These are phyloP conservation scores for Sugiyamaella boreocaroliniensis DNA, from an alignment of 805 yeast species.

Conservation along the genomic window DNA sequence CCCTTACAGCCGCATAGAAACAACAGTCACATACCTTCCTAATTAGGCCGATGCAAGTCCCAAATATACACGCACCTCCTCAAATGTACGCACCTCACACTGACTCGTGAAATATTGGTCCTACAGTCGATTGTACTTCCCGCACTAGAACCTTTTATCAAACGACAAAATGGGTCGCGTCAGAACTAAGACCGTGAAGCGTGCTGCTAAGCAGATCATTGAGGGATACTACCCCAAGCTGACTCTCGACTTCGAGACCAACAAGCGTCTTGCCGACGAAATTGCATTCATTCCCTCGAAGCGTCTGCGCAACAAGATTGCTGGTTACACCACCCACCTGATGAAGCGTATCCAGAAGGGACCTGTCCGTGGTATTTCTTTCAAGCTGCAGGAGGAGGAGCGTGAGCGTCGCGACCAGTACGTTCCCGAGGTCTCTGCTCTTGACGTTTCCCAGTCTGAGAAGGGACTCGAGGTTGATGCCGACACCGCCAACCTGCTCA, in stretches of 20 bases:
- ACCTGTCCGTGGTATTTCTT: constrained; percentile 99
- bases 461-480: constrained; percentile 94
- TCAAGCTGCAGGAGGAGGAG: constrained; percentile 99
- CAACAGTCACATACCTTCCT: neutral
- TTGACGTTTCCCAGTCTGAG: constrained; percentile 93
- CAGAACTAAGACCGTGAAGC: constrained; percentile 99
- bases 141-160: neutral
- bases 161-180: constrained; percentile 75
- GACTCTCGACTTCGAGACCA: constrained; percentile 98
- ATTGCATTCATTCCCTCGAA: constrained; percentile 98
- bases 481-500: constrained; percentile 93
- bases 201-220: constrained; percentile 99
- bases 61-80: neutral
- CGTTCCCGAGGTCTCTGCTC: constrained; percentile 99
- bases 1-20: neutral
- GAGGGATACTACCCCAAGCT: constrained; percentile 99
- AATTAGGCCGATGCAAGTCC: neutral
- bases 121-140: neutral
- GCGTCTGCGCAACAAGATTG: constrained; percentile 99
- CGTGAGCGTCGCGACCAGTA: constrained; percentile 99
- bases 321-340: constrained; percentile 99
- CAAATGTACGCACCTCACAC: neutral
- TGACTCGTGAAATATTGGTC: neutral
- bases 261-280: constrained; percentile 98
- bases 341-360: constrained; percentile 99